These are phyloP conservation scores for Gigaspora rosea DNA, from an alignment of 192 early-diverging fungal genomes.

Conservation along the genomic window DNA sequence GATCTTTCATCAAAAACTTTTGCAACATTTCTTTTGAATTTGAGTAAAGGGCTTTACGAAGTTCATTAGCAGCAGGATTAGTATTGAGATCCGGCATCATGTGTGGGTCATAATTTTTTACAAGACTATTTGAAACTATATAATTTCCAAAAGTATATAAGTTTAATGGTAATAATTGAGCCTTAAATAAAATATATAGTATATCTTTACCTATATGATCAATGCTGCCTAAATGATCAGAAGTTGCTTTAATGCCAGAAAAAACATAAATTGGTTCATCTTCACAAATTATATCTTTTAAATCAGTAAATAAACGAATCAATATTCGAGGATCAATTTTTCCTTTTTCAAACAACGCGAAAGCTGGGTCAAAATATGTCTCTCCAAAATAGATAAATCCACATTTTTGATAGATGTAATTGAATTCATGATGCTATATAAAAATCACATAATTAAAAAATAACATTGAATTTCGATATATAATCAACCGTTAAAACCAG, in stretches of 20 bases:
- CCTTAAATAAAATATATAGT: neutral
- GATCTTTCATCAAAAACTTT: slow-evolving; percentile 53
- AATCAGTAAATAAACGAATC: slow-evolving; percentile 53
- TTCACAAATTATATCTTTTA: slow-evolving; percentile 35
- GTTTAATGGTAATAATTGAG: neutral
- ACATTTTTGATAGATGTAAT: slow-evolving; percentile 66
- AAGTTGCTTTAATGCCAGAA: slow-evolving; percentile 41
- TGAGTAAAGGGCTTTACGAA: slow-evolving; percentile 48
- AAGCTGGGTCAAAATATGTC: slow-evolving; percentile 69
- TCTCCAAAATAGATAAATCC: slow-evolving; percentile 63
- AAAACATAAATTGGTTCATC: slow-evolving; percentile 40
- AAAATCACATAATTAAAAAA: neutral
- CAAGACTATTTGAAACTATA: slow-evolving; percentile 37
- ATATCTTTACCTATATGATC: slow-evolving; percentile 51
- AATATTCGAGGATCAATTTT: slow-evolving; percentile 61
- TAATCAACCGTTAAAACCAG: neutral
- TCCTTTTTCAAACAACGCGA: slow-evolving; percentile 61
- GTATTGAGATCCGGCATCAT: slow-evolving; percentile 51
- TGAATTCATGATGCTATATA: slow-evolving; percentile 45
- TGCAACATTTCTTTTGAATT: slow-evolving; percentile 63
- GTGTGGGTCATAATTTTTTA: slow-evolving; percentile 40
- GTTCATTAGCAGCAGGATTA: slow-evolving; percentile 38
- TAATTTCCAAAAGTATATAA: neutral
- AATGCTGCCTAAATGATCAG: slow-evolving; percentile 42
- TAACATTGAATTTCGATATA: neutral